Evolutionary conservation across 129 eudicot genomes (phyloP).

Genomic region (Flaveria sonorensis): DNA sequence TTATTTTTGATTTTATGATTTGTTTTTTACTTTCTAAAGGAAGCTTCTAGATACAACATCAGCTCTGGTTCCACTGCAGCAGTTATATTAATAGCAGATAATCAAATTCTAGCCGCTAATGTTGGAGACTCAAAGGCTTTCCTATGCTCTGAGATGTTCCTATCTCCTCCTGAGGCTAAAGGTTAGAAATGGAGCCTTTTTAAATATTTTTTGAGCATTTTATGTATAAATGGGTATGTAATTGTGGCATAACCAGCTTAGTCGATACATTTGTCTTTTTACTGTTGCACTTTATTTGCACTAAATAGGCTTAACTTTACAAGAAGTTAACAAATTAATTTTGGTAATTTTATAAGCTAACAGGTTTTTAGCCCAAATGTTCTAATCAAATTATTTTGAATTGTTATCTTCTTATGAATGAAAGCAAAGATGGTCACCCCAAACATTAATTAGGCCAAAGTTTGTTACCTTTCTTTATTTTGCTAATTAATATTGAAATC

Average conservation of each 20-base stretch:
- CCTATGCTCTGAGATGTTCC: slow-evolving; percentile 79
- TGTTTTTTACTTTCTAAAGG: slow-evolving; percentile 52
- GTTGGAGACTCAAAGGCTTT: slow-evolving; percentile 96
- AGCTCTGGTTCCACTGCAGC: slow-evolving; percentile 92
- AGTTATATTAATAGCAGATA: slow-evolving; percentile 68
- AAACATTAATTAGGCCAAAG: neutral
- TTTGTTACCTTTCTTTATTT: neutral
- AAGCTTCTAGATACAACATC: slow-evolving; percentile 68
- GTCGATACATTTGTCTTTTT: slow-evolving; percentile 11
- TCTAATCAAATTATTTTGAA: neutral
- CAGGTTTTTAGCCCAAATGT: neutral
- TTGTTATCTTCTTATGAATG: neutral
- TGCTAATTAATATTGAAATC: neutral
- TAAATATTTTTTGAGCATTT: slow-evolving; percentile 1
- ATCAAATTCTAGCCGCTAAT: slow-evolving; percentile 84
- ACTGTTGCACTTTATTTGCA: slow-evolving; percentile 1
- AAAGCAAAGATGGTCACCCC: slow-evolving; percentile 11
- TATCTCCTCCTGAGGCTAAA: slow-evolving; percentile 80
- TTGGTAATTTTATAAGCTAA: neutral
- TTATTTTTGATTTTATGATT: slow-evolving; percentile 19
- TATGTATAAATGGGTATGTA: neutral
- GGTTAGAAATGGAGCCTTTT: slow-evolving; percentile 52
- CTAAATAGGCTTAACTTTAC: neutral
- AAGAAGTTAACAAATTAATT: neutral
- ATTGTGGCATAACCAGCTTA: slow-evolving; percentile 14